A percentile compares a stretch with the other conserved stretches of the same genome.
Evolutionary conservation across 2,329 filamentous ascomycete genomes (phyloP).

Genomic region (Aspergillus brasiliensis): DNA sequence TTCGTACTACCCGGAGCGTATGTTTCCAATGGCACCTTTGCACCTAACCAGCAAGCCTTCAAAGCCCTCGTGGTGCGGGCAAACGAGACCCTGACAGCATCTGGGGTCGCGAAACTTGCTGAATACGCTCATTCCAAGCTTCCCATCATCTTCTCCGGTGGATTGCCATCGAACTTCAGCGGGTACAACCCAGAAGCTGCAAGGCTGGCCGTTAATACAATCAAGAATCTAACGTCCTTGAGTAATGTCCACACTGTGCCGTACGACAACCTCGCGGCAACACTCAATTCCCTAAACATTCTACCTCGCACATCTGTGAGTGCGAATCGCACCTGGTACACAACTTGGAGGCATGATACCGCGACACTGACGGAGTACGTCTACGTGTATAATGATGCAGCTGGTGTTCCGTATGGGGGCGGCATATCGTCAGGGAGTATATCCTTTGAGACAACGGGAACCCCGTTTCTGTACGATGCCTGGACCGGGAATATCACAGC

Average conservation of each 20-base stretch:
- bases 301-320: slow-evolving; percentile 32
- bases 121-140: slow-evolving; percentile 43
- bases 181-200: not conserved
- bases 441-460: slow-evolving; percentile 30
- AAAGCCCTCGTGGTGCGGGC: slow-evolving; percentile 46
- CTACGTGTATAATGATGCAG: slow-evolving; percentile 46
- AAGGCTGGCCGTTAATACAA: slow-evolving; percentile 6
- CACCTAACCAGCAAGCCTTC: slow-evolving; percentile 43
- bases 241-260: slow-evolving; percentile 40
- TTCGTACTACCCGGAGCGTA: slow-evolving; percentile 42
- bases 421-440: slow-evolving; percentile 26
- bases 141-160: slow-evolving; percentile 47
- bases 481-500: slow-evolving; percentile 46
- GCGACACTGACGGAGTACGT: slow-evolving; percentile 35
- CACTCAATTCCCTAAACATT: slow-evolving; percentile 35
- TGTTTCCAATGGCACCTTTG: slow-evolving; percentile 42
- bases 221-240: slow-evolving; percentile 26
- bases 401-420: not conserved
- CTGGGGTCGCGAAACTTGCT: slow-evolving; percentile 36
- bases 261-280: slow-evolving; percentile 31
- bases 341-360: slow-evolving; percentile 38
- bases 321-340: slow-evolving; percentile 37
- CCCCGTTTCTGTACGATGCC: slow-evolving; percentile 44
- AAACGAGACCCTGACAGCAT: slow-evolving; percentile 41
- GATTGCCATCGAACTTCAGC: slow-evolving; percentile 30